Evolutionary conservation across 1,284 basidiomycete species (phyloP), one percentile per base, ranked within the genome.

Genomic region (Trametes polyzona): DNA sequence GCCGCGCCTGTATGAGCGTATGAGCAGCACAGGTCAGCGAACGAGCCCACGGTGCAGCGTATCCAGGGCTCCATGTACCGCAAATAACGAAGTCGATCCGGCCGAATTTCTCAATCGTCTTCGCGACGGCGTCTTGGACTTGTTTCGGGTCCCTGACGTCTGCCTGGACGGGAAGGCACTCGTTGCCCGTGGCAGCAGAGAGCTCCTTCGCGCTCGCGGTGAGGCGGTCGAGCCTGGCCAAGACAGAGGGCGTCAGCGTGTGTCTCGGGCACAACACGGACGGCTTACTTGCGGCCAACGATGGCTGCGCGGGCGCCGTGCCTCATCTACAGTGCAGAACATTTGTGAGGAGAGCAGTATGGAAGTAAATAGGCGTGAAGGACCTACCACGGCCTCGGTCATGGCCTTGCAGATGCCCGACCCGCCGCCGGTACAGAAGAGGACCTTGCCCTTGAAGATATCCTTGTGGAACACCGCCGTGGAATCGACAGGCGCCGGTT

Each of bases 61-160:
- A 21, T 24, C 10, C 11, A 23, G 26, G 23, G 16, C 14, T 19
- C 33, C 36, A 69, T 79, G 42, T 70, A 87, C 95, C 95, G 68
- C 93, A 95, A 55, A 98, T 93, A 53, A 98, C 96, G 73, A 93
- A 96, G 77, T 99, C 96, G 64, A 99, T 95, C 60, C 82, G 79
- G 1, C 96, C 96, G 71, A 92, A 96, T 63, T 79, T 79, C 58
- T 87, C 83, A 23, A 95, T 81, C 0, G 92, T 85, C 70, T 85
- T 81, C 36, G 84, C 76, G 17, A 94, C 95, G 3, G 96, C 96
- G 8, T 81, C 82, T 62, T 85, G 80, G 44, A 99, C 72, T 35
- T 87, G 80, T 33, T 86, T 81, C 0, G 90, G 85, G 41, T 92
- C 79, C 46, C 96, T 81, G 12, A 98, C 96, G 69, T 98, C 96